phyloP scores from a whole-genome alignment of 768 basidiomycete genomes.

The Asterophora lycoperdoides region DNA sequence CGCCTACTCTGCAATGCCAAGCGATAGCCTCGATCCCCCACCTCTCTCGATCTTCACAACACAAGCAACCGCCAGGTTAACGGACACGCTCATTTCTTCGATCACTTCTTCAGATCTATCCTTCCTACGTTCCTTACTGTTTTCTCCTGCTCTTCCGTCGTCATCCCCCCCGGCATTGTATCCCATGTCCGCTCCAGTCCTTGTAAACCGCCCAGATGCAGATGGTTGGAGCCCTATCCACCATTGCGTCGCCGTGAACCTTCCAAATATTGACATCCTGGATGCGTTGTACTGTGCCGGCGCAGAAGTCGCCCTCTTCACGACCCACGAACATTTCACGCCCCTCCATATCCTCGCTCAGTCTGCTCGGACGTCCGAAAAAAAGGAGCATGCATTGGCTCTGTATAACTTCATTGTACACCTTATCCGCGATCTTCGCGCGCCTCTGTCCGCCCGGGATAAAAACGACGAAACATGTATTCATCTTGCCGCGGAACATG shows the following conservation, averaged over 20 bases:
- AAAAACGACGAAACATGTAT: slow-evolving; percentile 71
- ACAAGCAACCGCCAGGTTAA: slow-evolving; percentile 39
- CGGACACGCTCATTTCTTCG: slow-evolving; percentile 51
- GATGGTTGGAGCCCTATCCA: slow-evolving; percentile 75
- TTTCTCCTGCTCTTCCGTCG: slow-evolving; percentile 39
- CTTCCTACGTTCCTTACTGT: slow-evolving; percentile 52
- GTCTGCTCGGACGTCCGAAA: slow-evolving; percentile 28
- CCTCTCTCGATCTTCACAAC: slow-evolving; percentile 38
- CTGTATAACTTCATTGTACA: slow-evolving; percentile 61
- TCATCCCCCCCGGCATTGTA: slow-evolving; percentile 37
- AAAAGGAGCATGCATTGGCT: slow-evolving; percentile 30
- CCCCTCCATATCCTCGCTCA: slow-evolving; percentile 65
- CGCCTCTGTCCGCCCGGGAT: slow-evolving; percentile 64
- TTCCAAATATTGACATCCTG: slow-evolving; percentile 57
- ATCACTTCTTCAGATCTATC: slow-evolving; percentile 46
- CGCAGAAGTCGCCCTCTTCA: slow-evolving; percentile 70
- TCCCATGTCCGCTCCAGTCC: slow-evolving; percentile 44
- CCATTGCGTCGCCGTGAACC: slow-evolving; percentile 52
- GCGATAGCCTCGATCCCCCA: slow-evolving; percentile 37
- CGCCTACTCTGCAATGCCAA: slow-evolving; percentile 34
- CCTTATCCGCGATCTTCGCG: slow-evolving; percentile 64
- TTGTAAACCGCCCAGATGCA: slow-evolving; percentile 66
- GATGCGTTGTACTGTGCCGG: slow-evolving; percentile 75
- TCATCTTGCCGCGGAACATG: slow-evolving; percentile 75
- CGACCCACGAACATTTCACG: slow-evolving; percentile 57